Evolutionary conservation across 2,329 filamentous ascomycete species (phyloP), one percentile per base, ranked within the genome.

Genomic region (Fusarium ramigenum): DNA sequence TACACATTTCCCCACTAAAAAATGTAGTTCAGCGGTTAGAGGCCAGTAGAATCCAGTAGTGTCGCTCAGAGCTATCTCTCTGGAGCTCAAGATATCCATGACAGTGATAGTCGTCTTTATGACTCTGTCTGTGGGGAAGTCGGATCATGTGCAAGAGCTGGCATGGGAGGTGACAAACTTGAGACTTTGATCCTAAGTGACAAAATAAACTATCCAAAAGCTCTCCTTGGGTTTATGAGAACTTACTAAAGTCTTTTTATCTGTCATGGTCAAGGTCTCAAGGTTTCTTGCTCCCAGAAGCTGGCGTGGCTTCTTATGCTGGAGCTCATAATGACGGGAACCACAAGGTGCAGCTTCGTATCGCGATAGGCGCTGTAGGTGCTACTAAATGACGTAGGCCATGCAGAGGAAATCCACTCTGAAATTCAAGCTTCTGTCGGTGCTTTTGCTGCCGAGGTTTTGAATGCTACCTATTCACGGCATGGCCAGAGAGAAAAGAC

Each of bases 361-460:
- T 69, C 64, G 64, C 60, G 68, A 74, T 74, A 65, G 63, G 68
- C 69, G 72, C 54, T 63, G 69, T 53, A 61, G 47, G 65, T 57
- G 66, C 69, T 77, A 76, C 72, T 52, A 30, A 66, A 77, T 78
- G 76, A 78, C 76, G 76, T 78, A 78, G 69, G 66, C 60, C 72
- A 49, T 32, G 64, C 60, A 61, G 54, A 54, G n/a, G 25, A 34
- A 69, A 60, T 70, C 66, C 66, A 70, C 66, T 44, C 18, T 43
- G 52, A 53, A 53, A 60, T 66, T 70, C 66, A 69, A 70, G 59
- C 66, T 70, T 69, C 60, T 53, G 59, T 64, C 52, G 34, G 39
- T 63, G 62, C 46, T 54, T 54, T 44, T 44, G 25, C 23, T 40
- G 34, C 34, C 46, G 25, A 52, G 25, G 37, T 10, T 53, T 61